These are phyloP conservation scores for Cladorrhinum sp. DNA, from an alignment of 2,329 filamentous ascomycete species.

Conservation along the genomic window DNA sequence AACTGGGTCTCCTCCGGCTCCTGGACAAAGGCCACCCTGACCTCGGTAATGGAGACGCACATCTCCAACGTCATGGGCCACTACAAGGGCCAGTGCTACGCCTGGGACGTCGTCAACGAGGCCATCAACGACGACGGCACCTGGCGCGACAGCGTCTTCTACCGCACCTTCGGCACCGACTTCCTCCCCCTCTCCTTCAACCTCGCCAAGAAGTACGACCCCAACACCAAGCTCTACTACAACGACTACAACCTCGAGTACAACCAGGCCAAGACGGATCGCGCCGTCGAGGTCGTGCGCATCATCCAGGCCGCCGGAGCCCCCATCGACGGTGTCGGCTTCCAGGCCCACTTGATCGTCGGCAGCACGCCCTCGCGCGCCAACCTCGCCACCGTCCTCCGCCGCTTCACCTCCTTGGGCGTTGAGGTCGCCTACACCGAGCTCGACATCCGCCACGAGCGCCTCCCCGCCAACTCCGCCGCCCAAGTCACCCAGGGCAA, in stretches of 20 bases:
- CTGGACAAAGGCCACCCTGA: constrained; percentile 59
- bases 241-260: constrained; percentile 61
- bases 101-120: constrained; percentile 67
- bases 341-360: constrained; percentile 60
- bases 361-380: constrained; percentile 47
- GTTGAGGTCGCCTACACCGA: constrained; percentile 61
- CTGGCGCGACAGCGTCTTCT: constrained; percentile 53
- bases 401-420: constrained; percentile 48
- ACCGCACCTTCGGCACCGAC: constrained; percentile 51
- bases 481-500: constrained; percentile 45
- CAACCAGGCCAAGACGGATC: constrained; percentile 45
- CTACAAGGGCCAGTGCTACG: constrained; percentile 58
- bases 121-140: constrained; percentile 56
- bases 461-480: constrained; percentile 39
- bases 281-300: constrained; percentile 44
- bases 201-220: constrained; percentile 52
- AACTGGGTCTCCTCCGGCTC: constrained; percentile 42
- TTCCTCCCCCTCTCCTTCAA: constrained; percentile 59
- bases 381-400: constrained; percentile 44
- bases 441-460: constrained; percentile 52
- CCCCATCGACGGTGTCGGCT: constrained; percentile 61
- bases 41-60: constrained; percentile 53
- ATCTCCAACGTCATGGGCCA: constrained; percentile 56
- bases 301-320: constrained; percentile 46
- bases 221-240: constrained; percentile 55